Evolutionary conservation across 2,329 filamentous ascomycete genomes (phyloP).

Genomic region (Didymosphaeria variabile): DNA sequence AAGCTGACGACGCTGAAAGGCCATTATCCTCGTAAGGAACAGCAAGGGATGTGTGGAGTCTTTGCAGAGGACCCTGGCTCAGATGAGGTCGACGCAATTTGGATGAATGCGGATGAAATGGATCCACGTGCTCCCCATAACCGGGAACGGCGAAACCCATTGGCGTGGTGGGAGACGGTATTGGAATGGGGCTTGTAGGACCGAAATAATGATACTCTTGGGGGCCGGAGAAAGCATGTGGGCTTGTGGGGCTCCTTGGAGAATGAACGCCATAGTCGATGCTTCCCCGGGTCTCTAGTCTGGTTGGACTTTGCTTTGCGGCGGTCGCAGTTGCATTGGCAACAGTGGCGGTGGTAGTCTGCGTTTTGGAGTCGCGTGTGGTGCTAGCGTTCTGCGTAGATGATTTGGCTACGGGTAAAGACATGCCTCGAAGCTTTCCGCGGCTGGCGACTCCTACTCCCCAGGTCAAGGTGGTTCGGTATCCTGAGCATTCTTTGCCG

Average conservation of each 20-base stretch:
- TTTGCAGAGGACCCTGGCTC: slow-evolving; percentile 52
- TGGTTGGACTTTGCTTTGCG: slow-evolving; percentile 37
- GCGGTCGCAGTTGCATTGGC: slow-evolving; percentile 28
- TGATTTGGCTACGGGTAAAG: slow-evolving; percentile 69
- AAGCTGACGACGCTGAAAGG: slow-evolving; percentile 56
- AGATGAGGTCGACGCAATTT: slow-evolving; percentile 51
- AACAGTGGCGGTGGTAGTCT: slow-evolving; percentile 35
- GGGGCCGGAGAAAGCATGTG: slow-evolving; percentile 42
- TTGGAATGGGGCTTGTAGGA: slow-evolving; percentile 52
- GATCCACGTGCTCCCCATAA: slow-evolving; percentile 51
- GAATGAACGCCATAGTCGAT: slow-evolving; percentile 47
- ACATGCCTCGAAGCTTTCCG: slow-evolving; percentile 90
- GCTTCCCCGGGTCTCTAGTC: slow-evolving; percentile 40
- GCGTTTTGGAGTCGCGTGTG: slow-evolving; percentile 40
- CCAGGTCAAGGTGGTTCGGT: slow-evolving; percentile 97
- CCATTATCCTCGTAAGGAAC: slow-evolving; percentile 53
- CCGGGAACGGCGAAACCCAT: slow-evolving; percentile 51
- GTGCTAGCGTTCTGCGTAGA: slow-evolving; percentile 36
- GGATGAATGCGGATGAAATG: slow-evolving; percentile 44
- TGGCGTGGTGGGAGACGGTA: slow-evolving; percentile 46
- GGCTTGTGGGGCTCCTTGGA: slow-evolving; percentile 48
- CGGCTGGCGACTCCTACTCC: slow-evolving; percentile 94
- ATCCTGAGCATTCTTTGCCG: slow-evolving; percentile 92
- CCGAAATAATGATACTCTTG: slow-evolving; percentile 50
- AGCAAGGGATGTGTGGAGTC: slow-evolving; percentile 54